Evolutionary conservation across 345 rosid species (phyloP), one percentile per base, ranked within the genome.

Genomic region (Lepidium didymum): DNA sequence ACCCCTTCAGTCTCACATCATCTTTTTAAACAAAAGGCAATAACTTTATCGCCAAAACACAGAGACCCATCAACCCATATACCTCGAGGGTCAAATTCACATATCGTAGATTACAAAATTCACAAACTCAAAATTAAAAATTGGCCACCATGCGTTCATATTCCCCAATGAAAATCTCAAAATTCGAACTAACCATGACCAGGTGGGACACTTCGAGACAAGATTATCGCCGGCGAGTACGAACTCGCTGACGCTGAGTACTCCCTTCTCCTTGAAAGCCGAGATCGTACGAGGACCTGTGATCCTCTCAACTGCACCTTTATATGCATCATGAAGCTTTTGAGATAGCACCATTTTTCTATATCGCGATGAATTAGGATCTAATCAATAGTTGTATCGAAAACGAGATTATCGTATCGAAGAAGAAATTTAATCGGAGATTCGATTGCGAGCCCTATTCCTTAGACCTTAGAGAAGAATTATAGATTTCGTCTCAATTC

Each of bases 201-300:
- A 91, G 66, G 99, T 94, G 15, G 99, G 99, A 78, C 99, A 94
- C 78, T 94, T 94, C 56, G 96, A 81, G 74, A 91, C 99, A 71
- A 94, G 97, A 74, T 95, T 95, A 63, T 95, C 96, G 0, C 99
- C 99, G 61, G 97, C 97, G 59, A 91, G 77, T 50, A 87, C 59
- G 73, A 94, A 91, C 73, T 94, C 99, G 80, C 74, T 70, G 79
- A 91, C 97, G 81, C 97, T 89, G 56, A 94, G 94, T 19, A 95
- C 99, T 60, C 99, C 97, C 77, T 95, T 91, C 81, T 89, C 99
- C 75, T 89, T 95, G 63, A 95, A 95, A 60, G 97, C 99, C 25
- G 99, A 86, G 74, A 87, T 89, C 19, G 96, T 94, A 65, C 99
- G 92, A 0, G 86, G 96, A 40, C 93, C 88, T 37, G 99, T 91